Conservation (phyloP, 345 rosid species). For the Crucihimalaya himalaica region DNA sequence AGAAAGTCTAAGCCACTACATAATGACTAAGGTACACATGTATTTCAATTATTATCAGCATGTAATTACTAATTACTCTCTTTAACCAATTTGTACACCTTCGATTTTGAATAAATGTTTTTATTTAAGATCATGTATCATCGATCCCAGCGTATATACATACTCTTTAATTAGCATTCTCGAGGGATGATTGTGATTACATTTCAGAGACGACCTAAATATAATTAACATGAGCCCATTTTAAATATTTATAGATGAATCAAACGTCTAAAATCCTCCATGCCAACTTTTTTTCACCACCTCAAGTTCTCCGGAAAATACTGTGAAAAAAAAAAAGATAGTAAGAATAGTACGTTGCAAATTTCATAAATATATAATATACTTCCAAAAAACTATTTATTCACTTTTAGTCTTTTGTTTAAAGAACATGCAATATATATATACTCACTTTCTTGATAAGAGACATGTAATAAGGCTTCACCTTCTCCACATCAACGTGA, state of each 20-base stretch:
- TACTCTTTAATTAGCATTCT: neutral
- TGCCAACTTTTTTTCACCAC: slow-evolving; percentile 24
- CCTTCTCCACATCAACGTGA: slow-evolving; percentile 57
- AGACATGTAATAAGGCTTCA: slow-evolving; percentile 64
- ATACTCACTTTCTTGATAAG: slow-evolving; percentile 55
- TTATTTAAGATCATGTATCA: neutral
- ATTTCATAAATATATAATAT: neutral
- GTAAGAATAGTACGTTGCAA: neutral
- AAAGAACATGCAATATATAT: neutral
- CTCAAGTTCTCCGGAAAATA: slow-evolving; percentile 38
- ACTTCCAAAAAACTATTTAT: neutral
- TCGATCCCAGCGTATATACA: neutral
- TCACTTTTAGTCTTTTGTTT: neutral
- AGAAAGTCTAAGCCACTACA: neutral
- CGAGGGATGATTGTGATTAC: neutral
- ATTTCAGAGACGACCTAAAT: neutral
- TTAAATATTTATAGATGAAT: slow-evolving; percentile 3
- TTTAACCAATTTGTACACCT: neutral
- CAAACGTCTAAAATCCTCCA: neutral
- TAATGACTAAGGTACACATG: no score
- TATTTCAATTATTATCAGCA: no score
- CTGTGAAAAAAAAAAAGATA: slow-evolving; percentile 5
- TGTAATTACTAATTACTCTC: neutral
- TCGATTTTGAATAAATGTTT: neutral
- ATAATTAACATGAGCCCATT: neutral